Percentiles rank a stretch among this genome's conserved stretches.
These are phyloP conservation scores for Cercospora zeae-maydis DNA, from an alignment of 2,329 filamentous ascomycete species.

Conservation along the genomic window DNA sequence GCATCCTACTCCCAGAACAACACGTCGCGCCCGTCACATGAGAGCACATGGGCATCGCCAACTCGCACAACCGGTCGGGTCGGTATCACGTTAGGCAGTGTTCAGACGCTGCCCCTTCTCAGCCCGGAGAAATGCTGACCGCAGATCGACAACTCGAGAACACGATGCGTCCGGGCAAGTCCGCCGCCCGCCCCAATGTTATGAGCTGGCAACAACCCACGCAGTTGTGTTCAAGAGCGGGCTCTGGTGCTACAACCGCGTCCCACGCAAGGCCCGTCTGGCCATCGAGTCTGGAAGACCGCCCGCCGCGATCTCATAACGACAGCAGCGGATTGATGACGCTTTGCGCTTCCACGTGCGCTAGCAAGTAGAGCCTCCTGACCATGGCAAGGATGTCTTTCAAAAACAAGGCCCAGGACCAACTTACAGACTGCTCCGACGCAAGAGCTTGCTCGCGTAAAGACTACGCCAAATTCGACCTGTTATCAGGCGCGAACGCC, in stretches of 20 bases:
- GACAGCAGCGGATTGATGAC: not conserved
- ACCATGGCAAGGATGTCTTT: not conserved
- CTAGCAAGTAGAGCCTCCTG: not conserved
- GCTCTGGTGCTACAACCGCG: not conserved
- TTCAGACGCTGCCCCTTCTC: not conserved
- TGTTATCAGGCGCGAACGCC: not conserved
- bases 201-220: not conserved
- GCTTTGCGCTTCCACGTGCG: not conserved
- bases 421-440: not conserved
- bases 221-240: not conserved
- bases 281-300: not conserved
- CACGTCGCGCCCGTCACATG: not conserved
- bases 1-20: not conserved
- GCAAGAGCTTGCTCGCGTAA: not conserved
- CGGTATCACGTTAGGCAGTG: not conserved
- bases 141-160: not conserved
- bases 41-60: too few relatives aligned
- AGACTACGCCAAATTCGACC: not conserved
- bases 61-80: not conserved
- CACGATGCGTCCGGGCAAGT: not conserved
- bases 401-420: not conserved
- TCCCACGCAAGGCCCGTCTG: not conserved
- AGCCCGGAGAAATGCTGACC: not conserved
- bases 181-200: not conserved
- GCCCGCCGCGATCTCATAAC: not conserved